Percentiles rank a stretch among this genome's conserved stretches.
These are phyloP conservation scores for Macrocybe gigantea DNA, from an alignment of 768 basidiomycete species.

Conservation along the genomic window DNA sequence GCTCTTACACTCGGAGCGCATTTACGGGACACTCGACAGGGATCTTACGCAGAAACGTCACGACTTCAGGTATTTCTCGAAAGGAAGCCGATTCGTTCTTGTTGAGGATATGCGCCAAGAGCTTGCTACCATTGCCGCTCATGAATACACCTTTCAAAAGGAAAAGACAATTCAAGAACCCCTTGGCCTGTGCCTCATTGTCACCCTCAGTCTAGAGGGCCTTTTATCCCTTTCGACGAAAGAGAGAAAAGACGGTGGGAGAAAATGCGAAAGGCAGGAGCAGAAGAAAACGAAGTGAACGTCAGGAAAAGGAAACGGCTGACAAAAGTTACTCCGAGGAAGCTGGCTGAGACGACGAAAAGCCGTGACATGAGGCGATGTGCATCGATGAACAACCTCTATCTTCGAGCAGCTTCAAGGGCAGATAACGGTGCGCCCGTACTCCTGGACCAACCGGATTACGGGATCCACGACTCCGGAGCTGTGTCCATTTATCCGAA, in stretches of 20 bases:
- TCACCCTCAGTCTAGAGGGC: slow-evolving; percentile 66
- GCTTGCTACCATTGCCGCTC: slow-evolving; percentile 76
- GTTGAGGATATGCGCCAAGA: slow-evolving; percentile 88
- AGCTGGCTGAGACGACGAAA: slow-evolving; percentile 31
- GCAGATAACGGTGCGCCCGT: slow-evolving; percentile 20
- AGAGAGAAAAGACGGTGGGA: slow-evolving; percentile 66
- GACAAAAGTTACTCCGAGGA: slow-evolving; percentile 3
- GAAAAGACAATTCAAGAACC: slow-evolving; percentile 45
- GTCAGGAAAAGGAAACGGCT: slow-evolving; percentile 18
- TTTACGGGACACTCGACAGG: slow-evolving; percentile 86
- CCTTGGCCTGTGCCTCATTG: slow-evolving; percentile 85
- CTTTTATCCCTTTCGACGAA: slow-evolving; percentile 73
- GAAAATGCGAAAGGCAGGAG: slow-evolving; percentile 42
- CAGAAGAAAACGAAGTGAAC: slow-evolving; percentile 34
- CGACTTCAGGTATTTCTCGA: slow-evolving; percentile 83
- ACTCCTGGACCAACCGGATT: slow-evolving; percentile 34
- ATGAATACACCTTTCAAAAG: slow-evolving; percentile 67
- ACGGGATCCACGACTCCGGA: slow-evolving; percentile 45
- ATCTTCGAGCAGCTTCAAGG: slow-evolving; percentile 37
- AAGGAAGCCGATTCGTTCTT: slow-evolving; percentile 71
- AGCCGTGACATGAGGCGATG: slow-evolving; percentile 62
- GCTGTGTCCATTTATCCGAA: slow-evolving; percentile 69
- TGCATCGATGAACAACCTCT: slow-evolving; percentile 73
- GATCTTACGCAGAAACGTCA: slow-evolving; percentile 85
- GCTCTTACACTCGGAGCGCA: slow-evolving; percentile 73